Evolutionary conservation across 164 flowering plant genomes (phyloP).

Genomic region (Hamamelis virginiana): DNA sequence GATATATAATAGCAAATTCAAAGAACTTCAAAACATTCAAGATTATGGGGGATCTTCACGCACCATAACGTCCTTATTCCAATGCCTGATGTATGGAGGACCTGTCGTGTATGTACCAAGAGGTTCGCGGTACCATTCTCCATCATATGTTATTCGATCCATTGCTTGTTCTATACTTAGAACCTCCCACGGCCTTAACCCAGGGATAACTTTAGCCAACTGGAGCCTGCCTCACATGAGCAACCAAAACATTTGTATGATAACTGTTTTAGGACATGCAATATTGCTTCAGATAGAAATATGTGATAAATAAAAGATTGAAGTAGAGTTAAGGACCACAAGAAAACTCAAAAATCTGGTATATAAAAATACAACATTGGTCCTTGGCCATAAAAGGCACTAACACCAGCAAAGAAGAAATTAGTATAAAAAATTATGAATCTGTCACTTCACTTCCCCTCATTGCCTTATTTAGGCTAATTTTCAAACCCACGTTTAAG

Average conservation of each 20-base stretch:
- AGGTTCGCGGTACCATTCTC: constrained; percentile 88
- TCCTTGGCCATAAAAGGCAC: background rate
- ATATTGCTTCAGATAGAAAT: no score
- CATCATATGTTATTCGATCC: constrained; percentile 77
- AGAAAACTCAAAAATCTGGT: no score
- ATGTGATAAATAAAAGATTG: no score
- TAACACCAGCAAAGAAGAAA: background rate
- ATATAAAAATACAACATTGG: no score
- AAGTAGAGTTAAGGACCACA: no score
- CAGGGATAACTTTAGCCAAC: constrained; percentile 65
- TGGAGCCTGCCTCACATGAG: constrained; percentile 42
- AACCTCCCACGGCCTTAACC: constrained; percentile 96
- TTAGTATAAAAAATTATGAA: background rate
- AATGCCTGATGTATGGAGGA: constrained; percentile 71
- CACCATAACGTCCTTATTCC: constrained; percentile 73
- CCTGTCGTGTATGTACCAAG: constrained; percentile 79
- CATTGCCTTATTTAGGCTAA: background rate
- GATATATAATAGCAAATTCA: no score
- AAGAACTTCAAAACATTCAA: no score
- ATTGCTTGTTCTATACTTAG: constrained; percentile 88
- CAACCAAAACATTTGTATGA: background rate
- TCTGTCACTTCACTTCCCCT: background rate
- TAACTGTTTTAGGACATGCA: background rate
- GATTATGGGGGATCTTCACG: background rate
- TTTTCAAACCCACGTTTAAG: background rate